phyloP scores from a whole-genome alignment of 2,329 filamentous ascomycete species.

The Fusarium succisae region DNA sequence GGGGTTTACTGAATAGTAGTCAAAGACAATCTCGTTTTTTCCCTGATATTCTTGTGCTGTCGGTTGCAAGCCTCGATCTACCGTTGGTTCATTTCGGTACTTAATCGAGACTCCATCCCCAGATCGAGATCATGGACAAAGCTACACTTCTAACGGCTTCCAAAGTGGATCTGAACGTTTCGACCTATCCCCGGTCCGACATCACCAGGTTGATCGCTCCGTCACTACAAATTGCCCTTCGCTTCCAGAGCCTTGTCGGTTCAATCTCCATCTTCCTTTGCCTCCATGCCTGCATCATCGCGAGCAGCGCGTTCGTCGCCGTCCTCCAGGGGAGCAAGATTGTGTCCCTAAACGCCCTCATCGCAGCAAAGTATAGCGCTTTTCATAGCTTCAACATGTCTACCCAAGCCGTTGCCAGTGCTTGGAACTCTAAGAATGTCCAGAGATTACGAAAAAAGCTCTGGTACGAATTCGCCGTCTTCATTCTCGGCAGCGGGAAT shows the following conservation, averaged over 20 bases:
- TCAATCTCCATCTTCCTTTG: conserved; percentile 45
- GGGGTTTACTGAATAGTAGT: not conserved
- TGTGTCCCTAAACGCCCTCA: conserved; percentile 40
- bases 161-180: conserved; percentile 46
- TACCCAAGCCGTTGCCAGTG: conserved; percentile 36
- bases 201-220: conserved; percentile 48
- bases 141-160: conserved; percentile 52
- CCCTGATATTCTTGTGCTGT: not conserved
- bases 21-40: conserved; percentile 9
- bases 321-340: conserved; percentile 40
- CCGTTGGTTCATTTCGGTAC: not conserved
- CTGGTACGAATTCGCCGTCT: conserved; percentile 61
- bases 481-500: conserved; percentile 62
- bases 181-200: conserved; percentile 44
- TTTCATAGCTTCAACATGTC: conserved; percentile 45
- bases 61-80: not conserved
- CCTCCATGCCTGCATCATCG: conserved; percentile 45
- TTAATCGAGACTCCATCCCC: conserved; percentile 13
- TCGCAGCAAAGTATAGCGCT: conserved; percentile 44
- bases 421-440: conserved; percentile 52
- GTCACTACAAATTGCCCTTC: conserved; percentile 47
- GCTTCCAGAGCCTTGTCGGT: conserved; percentile 49
- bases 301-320: conserved; percentile 40
- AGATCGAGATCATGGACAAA: conserved; percentile 47
- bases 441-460: conserved; percentile 56